Conservation (phyloP, 768 basidiomycete genomes). For the Collybiopsis luxurians region DNA sequence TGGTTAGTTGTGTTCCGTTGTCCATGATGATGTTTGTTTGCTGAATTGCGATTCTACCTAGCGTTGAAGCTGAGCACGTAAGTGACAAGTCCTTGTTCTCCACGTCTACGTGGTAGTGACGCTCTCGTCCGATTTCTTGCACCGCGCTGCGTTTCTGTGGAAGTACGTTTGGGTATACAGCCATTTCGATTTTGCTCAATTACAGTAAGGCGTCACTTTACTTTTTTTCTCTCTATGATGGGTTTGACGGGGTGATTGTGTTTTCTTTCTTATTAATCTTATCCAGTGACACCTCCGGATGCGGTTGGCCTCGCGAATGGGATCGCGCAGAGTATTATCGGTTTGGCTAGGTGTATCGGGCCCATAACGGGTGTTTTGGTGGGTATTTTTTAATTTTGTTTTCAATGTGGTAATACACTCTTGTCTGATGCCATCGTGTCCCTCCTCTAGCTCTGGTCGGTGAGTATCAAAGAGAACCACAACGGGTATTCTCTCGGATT, state of each 20-base stretch:
- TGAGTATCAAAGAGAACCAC: constrained; percentile 64
- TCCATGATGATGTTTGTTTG: constrained; percentile 9
- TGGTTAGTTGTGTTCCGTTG: constrained; percentile 40
- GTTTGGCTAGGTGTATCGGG: constrained; percentile 87
- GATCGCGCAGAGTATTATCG: constrained; percentile 93
- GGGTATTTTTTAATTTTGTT: constrained; percentile 22
- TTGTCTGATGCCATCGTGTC: constrained; percentile 11
- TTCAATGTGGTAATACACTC: too few species aligned
- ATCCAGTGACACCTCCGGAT: constrained; percentile 82
- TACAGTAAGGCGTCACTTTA: constrained; percentile 52
- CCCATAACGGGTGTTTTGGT: constrained; percentile 85
- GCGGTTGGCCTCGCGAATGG: constrained; percentile 93
- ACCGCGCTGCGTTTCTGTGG: constrained; percentile 89
- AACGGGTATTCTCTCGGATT: constrained; percentile 77
- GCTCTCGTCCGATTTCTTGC: constrained; percentile 9
- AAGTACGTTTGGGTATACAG: constrained; percentile 85
- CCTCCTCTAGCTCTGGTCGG: constrained; percentile 64
- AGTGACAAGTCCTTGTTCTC: constrained; percentile 33
- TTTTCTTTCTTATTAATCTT: constrained; percentile 7
- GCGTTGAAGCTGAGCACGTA: constrained; percentile 81
- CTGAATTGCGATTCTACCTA: constrained; percentile 25
- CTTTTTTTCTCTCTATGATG: not conserved
- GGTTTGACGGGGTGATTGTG: too few species aligned
- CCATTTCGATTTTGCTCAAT: constrained; percentile 84
- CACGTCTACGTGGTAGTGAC: too few species aligned